Percentiles rank a stretch among this genome's conserved stretches.
Evolutionary conservation across 2,329 filamentous ascomycete species (phyloP).

Genomic region (Epichloe gansuensis): DNA sequence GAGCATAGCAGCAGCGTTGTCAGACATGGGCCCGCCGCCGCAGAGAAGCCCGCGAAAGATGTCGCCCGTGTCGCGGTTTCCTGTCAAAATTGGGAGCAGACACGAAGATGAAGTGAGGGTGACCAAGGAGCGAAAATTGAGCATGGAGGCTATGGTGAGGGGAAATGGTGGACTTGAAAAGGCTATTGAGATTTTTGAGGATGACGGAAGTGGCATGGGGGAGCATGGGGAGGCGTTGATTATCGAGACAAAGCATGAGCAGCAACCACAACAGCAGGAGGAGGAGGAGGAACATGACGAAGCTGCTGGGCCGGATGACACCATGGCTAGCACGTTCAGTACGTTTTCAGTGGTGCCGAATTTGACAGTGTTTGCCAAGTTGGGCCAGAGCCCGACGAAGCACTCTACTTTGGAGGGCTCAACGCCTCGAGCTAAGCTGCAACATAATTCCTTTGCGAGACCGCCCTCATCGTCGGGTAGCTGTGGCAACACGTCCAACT

Average conservation of each 20-base stretch:
- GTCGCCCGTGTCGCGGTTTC: constrained; percentile 45
- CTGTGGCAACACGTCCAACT: constrained; percentile 55
- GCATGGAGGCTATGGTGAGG: constrained; percentile 39
- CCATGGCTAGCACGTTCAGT: constrained; percentile 72
- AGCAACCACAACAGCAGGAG: constrained; percentile 5
- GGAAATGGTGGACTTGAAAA: constrained; percentile 44
- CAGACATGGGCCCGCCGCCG: constrained; percentile 10
- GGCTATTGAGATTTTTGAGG: constrained; percentile 51
- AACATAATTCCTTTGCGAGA: constrained; percentile 17
- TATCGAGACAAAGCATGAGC: constrained; percentile 17
- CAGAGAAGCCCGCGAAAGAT: constrained; percentile 33
- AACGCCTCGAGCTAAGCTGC: constrained; percentile 24
- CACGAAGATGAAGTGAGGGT: constrained; percentile 11
- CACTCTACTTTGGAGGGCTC: constrained; percentile 27
- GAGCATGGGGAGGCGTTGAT: constrained; percentile 16
- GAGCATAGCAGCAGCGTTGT: constrained; percentile 4
- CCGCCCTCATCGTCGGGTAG: constrained; percentile 22
- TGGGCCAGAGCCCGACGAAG: constrained; percentile 53
- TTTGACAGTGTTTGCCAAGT: constrained; percentile 67
- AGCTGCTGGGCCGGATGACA: constrained; percentile 50
- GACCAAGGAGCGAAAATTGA: constrained; percentile 27
- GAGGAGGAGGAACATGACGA: constrained; percentile 19
- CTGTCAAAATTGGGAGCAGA: constrained; percentile 38
- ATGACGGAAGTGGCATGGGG: constrained; percentile 26
- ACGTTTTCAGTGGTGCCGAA: constrained; percentile 82